Conservation (phyloP, 208 protist species). For the Herpetomonas tarakana region DNA sequence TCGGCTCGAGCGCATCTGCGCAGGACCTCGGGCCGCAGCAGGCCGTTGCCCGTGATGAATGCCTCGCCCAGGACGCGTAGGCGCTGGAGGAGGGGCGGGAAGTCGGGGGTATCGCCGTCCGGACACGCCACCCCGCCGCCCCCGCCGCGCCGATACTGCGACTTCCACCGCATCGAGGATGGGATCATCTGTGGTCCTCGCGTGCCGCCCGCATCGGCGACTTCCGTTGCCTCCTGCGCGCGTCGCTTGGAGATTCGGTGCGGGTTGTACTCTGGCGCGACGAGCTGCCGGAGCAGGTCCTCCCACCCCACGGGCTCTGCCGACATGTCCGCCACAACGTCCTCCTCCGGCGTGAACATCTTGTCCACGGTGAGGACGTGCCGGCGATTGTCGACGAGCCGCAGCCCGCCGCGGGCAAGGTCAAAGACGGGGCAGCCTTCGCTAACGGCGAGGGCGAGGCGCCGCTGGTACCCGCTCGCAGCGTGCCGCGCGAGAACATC, state of each 20-base stretch:
- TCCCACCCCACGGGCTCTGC: constrained; percentile 29
- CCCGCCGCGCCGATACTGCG: constrained; percentile 22
- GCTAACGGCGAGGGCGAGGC: constrained; percentile 42
- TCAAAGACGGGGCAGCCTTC: constrained; percentile 84
- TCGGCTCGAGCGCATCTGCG: constrained; percentile 12
- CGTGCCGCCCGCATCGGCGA: background rate
- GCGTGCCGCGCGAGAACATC: constrained; percentile 47
- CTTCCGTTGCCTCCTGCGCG: constrained; percentile 2
- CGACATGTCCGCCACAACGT: constrained; percentile 20
- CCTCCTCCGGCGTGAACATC: constrained; percentile 31
- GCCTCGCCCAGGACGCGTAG: constrained; percentile 66
- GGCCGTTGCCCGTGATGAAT: constrained; percentile 59
- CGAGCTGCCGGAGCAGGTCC: constrained; percentile 55
- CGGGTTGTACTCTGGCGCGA: constrained; percentile 59
- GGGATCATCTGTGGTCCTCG: no score
- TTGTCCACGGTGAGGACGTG: constrained; percentile 57
- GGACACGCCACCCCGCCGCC: constrained; percentile 19
- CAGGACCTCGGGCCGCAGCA: constrained; percentile 63
- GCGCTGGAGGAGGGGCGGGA: constrained; percentile 42
- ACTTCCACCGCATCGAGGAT: constrained; percentile 9
- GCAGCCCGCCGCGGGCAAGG: constrained; percentile 63
- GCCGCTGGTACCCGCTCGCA: constrained; percentile 2
- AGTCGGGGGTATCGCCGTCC: constrained; percentile 27
- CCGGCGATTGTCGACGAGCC: constrained; percentile 72
- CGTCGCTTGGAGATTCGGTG: constrained; percentile 51